These are phyloP conservation scores for Plasmopara muralis DNA, from an alignment of 352 stramenopile species.

Conservation along the genomic window DNA sequence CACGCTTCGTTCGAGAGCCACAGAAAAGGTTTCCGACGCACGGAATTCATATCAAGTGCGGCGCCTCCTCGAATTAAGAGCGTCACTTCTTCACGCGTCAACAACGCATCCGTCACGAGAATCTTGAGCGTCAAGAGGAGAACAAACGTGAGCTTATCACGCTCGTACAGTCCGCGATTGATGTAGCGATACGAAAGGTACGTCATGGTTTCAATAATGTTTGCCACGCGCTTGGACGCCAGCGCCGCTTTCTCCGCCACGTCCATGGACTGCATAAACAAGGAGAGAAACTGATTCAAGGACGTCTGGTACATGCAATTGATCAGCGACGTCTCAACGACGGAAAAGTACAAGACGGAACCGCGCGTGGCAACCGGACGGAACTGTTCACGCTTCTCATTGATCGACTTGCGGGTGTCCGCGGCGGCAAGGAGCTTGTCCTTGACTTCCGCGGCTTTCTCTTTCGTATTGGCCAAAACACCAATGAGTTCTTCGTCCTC, in stretches of 20 bases:
- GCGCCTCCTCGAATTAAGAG: constrained; percentile 94
- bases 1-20: constrained; percentile 98
- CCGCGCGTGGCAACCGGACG: constrained; percentile 94
- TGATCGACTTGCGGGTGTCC: constrained; percentile 96
- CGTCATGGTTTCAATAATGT: constrained; percentile 99
- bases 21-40: constrained; percentile 93
- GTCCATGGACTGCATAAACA: constrained; percentile 99
- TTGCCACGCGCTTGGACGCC: constrained; percentile 96
- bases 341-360: constrained; percentile 97
- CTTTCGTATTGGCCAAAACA: constrained; percentile 97
- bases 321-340: constrained; percentile 97
- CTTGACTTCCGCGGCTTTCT: constrained; percentile 97
- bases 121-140: constrained; percentile 98
- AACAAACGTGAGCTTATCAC: constrained; percentile 98
- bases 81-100: constrained; percentile 93
- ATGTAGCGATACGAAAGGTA: constrained; percentile 99
- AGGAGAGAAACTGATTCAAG: constrained; percentile 94
- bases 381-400: constrained; percentile 98
- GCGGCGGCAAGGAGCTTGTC: constrained; percentile 95
- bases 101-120: constrained; percentile 89
- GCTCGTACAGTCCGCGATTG: constrained; percentile 96
- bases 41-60: constrained; percentile 95
- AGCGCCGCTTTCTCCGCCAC: constrained; percentile 94
- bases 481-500: constrained; percentile 98
- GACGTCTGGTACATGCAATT: constrained; percentile 99